A percentile compares a stretch with the other conserved stretches of the same genome.
Conservation (phyloP, 139 green algal species). For the Chlorella sp. region DNA sequence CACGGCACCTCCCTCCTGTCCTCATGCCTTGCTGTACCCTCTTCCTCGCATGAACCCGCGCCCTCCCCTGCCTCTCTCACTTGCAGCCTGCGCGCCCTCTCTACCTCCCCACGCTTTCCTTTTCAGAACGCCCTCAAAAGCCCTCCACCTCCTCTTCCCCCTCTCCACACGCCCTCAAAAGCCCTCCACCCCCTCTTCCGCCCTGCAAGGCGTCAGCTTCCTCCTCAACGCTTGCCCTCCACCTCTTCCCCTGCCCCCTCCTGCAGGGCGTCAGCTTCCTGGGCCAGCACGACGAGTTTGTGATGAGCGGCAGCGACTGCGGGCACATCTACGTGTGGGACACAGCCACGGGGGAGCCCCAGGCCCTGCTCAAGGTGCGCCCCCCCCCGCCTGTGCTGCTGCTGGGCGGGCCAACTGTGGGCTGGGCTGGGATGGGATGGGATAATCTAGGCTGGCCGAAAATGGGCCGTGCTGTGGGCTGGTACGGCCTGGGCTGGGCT, state of each 20-base stretch:
- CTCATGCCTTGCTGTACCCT: background rate
- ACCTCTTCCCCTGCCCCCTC: background rate
- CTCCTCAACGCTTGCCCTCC: too few species aligned
- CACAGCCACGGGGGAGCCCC: slow-evolving; percentile 36
- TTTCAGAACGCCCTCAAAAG: too few species aligned
- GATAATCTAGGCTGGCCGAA: background rate
- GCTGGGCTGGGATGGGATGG: background rate
- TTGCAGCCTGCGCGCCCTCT: too few species aligned
- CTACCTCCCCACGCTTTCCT: too few species aligned
- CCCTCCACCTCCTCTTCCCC: background rate
- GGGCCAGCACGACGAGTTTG: slow-evolving; percentile 47
- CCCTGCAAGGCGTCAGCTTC: too few species aligned
- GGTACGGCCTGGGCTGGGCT: too few species aligned
- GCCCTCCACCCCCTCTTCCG: background rate
- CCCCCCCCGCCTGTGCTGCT: background rate
- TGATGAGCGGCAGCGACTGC: slow-evolving; percentile 74
- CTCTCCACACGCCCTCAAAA: too few species aligned
- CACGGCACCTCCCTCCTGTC: background rate
- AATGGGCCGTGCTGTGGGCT: too few species aligned
- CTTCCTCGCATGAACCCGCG: background rate
- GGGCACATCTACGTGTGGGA: slow-evolving; percentile 77
- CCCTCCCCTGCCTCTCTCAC: background rate
- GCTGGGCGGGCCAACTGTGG: background rate
- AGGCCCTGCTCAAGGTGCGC: slow-evolving; percentile 37
- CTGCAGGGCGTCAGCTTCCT: slow-evolving; percentile 53